Base-by-base conservation (phyloP, 2,329 filamentous ascomycete species). In the Trichocomaceae sp. region DNA sequence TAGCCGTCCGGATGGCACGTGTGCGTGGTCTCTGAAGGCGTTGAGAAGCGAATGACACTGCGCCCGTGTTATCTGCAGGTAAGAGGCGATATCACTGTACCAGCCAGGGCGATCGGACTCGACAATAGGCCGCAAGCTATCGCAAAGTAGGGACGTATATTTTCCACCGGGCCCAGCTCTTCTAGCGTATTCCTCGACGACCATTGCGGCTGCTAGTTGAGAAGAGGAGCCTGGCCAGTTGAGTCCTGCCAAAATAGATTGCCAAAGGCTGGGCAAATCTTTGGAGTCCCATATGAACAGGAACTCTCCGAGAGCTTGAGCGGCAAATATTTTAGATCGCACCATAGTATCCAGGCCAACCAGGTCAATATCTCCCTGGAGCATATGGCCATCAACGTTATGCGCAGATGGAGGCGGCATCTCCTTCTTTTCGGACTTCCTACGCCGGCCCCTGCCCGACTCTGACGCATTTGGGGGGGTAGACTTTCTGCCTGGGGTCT, bases 351-450 rank as follows among this genome's bases (percentile, higher is more conserved):
- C 93, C 64, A 87, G 82, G 31, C 93, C 91, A 23, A 99, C 91
- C 42, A 99, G 79, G 66, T 99, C 95, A 47, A 97, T 86, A 64
- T 99, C 95, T 50, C 95, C 93, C 67, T 92, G 88, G 77, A 99
- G 90, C 86, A 99, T 96, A 62, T 95, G 91, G 9, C 91, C 93
- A 69, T 99, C 93, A 17, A 99, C 90, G 69, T 99, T 96, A 71
- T 99, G 93, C 1, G 87, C 83, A n/a, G 87, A 81, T 1, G 81
- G 74, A 1, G 81, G 75, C 8, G 80, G 72, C 26, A 91, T 86
- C 53, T 93, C 88, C 55, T 79, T 79, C 75, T 95, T 95, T n/a
- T 88, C 84, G 0, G 88, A 88, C 70, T 90, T 95, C 58, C 90
- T 84, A 33, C 90, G 82, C 60, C 89, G 85, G 72, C 93, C 89